phyloP scores from a whole-genome alignment of 371 early-diverging fungal species.

The Mucor ambiguus region DNA sequence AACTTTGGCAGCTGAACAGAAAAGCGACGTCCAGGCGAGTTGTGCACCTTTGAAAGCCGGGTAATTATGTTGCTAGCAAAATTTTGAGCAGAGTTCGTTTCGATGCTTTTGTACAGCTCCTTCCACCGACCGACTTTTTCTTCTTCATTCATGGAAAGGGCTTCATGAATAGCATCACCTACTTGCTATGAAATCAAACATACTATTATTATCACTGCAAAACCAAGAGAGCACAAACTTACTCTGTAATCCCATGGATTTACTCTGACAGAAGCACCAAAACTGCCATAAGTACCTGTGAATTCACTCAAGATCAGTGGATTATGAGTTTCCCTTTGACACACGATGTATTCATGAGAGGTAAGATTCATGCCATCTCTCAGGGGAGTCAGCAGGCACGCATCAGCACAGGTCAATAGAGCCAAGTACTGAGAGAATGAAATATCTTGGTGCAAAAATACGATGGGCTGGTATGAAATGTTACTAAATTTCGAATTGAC shows the following conservation, averaged over 20 bases:
- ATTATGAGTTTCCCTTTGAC: constrained; percentile 82
- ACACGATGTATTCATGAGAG: constrained; percentile 94
- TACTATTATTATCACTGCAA: background rate
- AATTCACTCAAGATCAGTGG: constrained; percentile 93
- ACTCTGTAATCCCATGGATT: constrained; percentile 88
- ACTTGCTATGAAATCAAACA: constrained; percentile 58
- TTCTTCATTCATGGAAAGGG: constrained; percentile 68
- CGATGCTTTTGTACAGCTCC: constrained; percentile 61
- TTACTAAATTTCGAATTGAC: constrained; percentile 94
- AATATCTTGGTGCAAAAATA: constrained; percentile 88
- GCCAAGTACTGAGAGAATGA: constrained; percentile 90
- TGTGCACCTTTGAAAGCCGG: constrained; percentile 45
- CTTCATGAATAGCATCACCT: constrained; percentile 76
- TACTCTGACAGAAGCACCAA: constrained; percentile 84
- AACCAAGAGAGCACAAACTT: background rate
- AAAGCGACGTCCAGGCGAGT: constrained; percentile 55
- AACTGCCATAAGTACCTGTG: constrained; percentile 93
- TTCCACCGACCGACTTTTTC: constrained; percentile 42
- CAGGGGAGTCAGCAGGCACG: constrained; percentile 89
- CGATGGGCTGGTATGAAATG: constrained; percentile 92
- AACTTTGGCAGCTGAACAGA: constrained; percentile 67
- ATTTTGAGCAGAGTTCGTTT: constrained; percentile 75
- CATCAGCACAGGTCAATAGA: constrained; percentile 88
- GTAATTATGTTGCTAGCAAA: constrained; percentile 46
- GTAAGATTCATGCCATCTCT: constrained; percentile 98